A percentile compares a stretch with the other conserved stretches of the same genome.
phyloP scores from a whole-genome alignment of 352 stramenopile species.

The Phytophthora tubulina region DNA sequence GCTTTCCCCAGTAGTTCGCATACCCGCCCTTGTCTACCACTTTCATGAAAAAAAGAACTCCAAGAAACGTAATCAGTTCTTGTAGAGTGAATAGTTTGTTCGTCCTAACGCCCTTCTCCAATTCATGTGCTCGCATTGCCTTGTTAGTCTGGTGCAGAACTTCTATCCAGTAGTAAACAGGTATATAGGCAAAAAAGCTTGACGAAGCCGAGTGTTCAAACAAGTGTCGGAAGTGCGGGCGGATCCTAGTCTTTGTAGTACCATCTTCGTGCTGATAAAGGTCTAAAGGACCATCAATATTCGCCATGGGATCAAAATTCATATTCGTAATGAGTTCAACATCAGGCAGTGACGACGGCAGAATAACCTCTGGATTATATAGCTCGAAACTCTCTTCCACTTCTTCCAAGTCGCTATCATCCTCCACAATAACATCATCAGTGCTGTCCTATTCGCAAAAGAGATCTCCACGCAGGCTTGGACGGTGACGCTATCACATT shows the following conservation, averaged over 20 bases:
- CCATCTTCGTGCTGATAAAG: conserved; percentile 11
- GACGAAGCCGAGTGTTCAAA: conserved; percentile 38
- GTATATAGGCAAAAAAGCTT: conserved; percentile 43
- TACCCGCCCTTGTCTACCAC: conserved; percentile 41
- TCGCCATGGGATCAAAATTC: conserved; percentile 14
- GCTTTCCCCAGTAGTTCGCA: conserved; percentile 9
- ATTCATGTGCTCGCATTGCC: conserved; percentile 1
- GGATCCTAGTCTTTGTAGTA: conserved; percentile 16
- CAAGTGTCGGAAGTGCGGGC: conserved; percentile 10
- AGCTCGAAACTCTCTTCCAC: conserved; percentile 1
- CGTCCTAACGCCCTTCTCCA: not conserved
- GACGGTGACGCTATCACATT: conserved; percentile 14
- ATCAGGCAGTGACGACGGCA: conserved; percentile 2
- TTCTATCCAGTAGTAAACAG: conserved; percentile 39
- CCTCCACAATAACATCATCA: conserved; percentile 1
- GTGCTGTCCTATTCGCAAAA: conserved; percentile 11
- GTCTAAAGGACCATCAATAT: conserved; percentile 12
- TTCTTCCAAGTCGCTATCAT: conserved; percentile 21
- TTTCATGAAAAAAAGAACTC: conserved; percentile 43
- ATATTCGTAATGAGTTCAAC: conserved; percentile 27
- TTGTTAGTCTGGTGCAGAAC: conserved; percentile 38
- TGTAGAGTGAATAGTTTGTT: conserved; percentile 24
- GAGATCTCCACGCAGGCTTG: conserved; percentile 11
- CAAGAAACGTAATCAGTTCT: conserved; percentile 46
- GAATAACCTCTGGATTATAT: conserved; percentile 1